phyloP scores from a whole-genome alignment of 768 basidiomycete species.

The Chalciporus sphaerocephalus region DNA sequence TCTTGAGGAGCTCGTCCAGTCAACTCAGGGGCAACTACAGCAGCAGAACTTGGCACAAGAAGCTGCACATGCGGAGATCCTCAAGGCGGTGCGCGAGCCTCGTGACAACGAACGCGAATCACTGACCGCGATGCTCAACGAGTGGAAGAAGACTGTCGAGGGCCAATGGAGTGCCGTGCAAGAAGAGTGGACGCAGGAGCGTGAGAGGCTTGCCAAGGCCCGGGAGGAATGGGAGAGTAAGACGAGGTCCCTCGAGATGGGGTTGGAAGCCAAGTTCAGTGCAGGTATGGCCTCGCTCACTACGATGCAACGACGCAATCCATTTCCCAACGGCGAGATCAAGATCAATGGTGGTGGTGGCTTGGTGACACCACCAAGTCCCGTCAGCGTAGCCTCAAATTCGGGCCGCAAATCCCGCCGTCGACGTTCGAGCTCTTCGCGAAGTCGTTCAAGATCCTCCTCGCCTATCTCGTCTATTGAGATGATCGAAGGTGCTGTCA shows the following conservation, averaged over 20 bases:
- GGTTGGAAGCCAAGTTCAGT: conserved; percentile 44
- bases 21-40: conserved; percentile 39
- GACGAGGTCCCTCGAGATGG: conserved; percentile 48
- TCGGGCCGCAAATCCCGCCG: conserved; percentile 41
- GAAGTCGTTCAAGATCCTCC: conserved; percentile 35
- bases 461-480: conserved; percentile 34
- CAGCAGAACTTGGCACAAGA: conserved; percentile 35
- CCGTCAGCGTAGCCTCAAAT: conserved; percentile 65
- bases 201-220: conserved; percentile 67
- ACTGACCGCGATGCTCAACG: conserved; percentile 50
- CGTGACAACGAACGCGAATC: conserved; percentile 43
- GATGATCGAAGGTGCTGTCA: conserved; percentile 30
- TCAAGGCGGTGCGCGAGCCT: conserved; percentile 33
- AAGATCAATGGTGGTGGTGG: conserved; percentile 39
- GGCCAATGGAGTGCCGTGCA: conserved; percentile 73
- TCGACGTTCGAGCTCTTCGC: conserved; percentile 42
- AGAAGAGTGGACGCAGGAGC: conserved; percentile 79
- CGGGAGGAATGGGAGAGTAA: conserved; percentile 79
- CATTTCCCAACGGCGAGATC: conserved; percentile 30
- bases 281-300: conserved; percentile 28
- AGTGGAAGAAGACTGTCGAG: conserved; percentile 78
- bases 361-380: conserved; percentile 73
- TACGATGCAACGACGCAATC: conserved; percentile 37
- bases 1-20: conserved; percentile 66
- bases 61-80: conserved; percentile 31